Evolutionary conservation across 306 rosid genomes (phyloP).

Genomic region (Hippophae gyantsensis): DNA sequence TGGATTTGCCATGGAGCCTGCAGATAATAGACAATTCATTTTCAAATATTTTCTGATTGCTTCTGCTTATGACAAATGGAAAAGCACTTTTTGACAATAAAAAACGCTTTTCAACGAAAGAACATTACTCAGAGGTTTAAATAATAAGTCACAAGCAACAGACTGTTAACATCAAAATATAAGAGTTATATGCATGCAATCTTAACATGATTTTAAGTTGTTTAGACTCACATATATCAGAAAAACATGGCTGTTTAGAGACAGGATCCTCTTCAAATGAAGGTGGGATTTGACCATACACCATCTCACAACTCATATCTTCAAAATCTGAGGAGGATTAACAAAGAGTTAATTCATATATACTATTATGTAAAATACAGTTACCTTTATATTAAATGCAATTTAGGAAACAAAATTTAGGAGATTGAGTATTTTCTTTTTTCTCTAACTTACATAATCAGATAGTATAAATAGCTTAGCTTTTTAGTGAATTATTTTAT

Average conservation of each 20-base stretch:
- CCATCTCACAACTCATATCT: conserved; percentile 98
- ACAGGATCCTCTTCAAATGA: conserved; percentile 81
- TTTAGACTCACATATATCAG: conserved; percentile 53
- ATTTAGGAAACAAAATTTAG: background rate
- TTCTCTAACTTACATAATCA: no score
- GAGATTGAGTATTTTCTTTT: background rate
- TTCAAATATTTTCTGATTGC: conserved; percentile 8
- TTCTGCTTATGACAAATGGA: background rate
- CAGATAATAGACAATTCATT: conserved; percentile 17
- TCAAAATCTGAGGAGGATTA: conserved; percentile 64
- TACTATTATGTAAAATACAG: background rate
- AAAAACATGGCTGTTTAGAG: conserved; percentile 71
- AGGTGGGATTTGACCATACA: conserved; percentile 79
- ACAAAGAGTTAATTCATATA: background rate
- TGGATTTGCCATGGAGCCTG: conserved; percentile 71
- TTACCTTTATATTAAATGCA: background rate
- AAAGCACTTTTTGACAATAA: no score
- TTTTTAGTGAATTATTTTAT: no score
- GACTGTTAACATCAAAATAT: no score
- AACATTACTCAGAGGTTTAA: no score
- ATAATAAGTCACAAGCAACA: no score
- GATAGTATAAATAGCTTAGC: no score
- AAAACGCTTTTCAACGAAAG: no score
- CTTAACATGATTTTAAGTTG: background rate
- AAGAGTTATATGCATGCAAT: no score